Evolutionary conservation across 768 basidiomycete genomes (phyloP).

Genomic region (Kwoniella pini): DNA sequence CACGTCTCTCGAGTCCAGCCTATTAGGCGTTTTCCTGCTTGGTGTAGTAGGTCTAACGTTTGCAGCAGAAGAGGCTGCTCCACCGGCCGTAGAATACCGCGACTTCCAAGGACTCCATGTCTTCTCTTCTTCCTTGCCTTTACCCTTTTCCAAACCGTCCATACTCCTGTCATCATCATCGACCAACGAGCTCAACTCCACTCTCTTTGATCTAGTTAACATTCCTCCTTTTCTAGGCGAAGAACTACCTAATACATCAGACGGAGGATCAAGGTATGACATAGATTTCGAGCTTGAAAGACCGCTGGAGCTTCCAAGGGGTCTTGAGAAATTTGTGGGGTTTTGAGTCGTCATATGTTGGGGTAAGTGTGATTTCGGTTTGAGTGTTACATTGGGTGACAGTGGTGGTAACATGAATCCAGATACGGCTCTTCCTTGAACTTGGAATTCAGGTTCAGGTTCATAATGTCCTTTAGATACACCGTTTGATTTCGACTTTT

Average conservation of each 20-base stretch:
- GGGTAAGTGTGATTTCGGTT: constrained; percentile 24
- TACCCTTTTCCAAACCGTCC: constrained; percentile 3
- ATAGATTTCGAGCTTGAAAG: constrained; percentile 23
- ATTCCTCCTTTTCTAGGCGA: constrained; percentile 21
- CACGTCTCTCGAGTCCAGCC: constrained; percentile 19
- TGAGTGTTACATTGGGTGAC: constrained; percentile 22
- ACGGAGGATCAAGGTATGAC: constrained; percentile 29
- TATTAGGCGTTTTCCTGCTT: constrained; percentile 8
- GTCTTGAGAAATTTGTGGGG: constrained; percentile 27
- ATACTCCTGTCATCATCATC: constrained; percentile 15
- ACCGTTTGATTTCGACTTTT: not conserved
- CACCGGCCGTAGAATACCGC: constrained; percentile 14
- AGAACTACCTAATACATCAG: constrained; percentile 9
- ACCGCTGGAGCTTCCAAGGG: not conserved
- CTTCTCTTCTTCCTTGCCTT: constrained; percentile 11
- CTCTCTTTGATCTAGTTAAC: constrained; percentile 23
- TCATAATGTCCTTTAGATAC: constrained; percentile 15
- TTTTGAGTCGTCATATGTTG: not conserved
- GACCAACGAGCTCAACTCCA: constrained; percentile 18
- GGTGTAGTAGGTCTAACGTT: constrained; percentile 20
- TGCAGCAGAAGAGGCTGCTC: constrained; percentile 15
- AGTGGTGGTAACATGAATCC: constrained; percentile 31
- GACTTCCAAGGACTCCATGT: constrained; percentile 32
- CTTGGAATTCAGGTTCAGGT: constrained; percentile 17
- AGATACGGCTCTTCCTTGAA: constrained; percentile 21